phyloP scores from a whole-genome alignment of 768 basidiomycete species.

The Rhodosporidiobolus odoratus region DNA sequence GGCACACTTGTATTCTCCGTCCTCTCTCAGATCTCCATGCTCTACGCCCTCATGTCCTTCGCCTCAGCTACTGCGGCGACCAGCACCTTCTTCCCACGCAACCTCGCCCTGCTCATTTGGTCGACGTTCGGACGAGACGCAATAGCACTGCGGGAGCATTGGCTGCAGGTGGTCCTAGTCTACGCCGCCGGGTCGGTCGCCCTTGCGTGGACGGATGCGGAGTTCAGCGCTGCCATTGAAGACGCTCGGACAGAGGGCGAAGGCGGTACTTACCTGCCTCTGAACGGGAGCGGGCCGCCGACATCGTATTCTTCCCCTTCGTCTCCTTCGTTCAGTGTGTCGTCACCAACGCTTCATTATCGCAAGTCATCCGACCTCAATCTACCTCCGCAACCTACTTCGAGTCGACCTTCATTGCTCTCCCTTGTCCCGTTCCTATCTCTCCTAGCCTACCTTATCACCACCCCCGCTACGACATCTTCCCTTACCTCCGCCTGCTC shows the following conservation, averaged over 20 bases:
- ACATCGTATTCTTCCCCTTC: background rate
- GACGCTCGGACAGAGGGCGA: background rate
- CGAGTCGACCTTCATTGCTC: constrained; percentile 4
- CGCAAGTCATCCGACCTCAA: background rate
- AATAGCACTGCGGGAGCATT: constrained; percentile 9
- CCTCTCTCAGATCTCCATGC: background rate
- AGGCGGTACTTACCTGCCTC: background rate
- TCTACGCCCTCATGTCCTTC: constrained; percentile 3
- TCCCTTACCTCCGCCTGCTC: constrained; percentile 23
- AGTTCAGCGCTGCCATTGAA: background rate
- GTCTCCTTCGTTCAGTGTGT: background rate
- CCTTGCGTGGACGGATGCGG: background rate
- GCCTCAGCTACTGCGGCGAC: background rate
- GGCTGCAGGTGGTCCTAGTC: constrained; percentile 21
- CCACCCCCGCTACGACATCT: constrained; percentile 4
- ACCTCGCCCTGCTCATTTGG: constrained; percentile 10
- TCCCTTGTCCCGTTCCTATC: constrained; percentile 29
- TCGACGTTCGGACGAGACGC: background rate
- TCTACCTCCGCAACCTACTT: background rate
- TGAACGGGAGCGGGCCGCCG: background rate
- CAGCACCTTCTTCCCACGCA: constrained; percentile 18
- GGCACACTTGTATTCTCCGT: background rate
- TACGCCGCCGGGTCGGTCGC: constrained; percentile 4
- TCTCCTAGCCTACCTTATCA: constrained; percentile 12
- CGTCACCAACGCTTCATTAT: background rate